Evolutionary conservation across 441 rosid species (phyloP), one percentile per base, ranked within the genome.

Genomic region (Sinapis alba): DNA sequence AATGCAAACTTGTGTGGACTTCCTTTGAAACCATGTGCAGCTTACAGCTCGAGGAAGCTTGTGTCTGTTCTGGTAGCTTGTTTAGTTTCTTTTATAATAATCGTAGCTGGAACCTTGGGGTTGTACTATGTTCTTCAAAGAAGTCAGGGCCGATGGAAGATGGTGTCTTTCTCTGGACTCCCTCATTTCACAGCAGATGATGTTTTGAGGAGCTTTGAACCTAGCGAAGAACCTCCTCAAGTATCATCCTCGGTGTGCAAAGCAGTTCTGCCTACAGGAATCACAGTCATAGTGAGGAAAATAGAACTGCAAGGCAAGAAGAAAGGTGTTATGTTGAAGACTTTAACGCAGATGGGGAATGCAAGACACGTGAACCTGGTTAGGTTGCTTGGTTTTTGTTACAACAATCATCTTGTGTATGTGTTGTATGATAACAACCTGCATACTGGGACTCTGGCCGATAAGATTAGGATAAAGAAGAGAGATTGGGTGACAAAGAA

Each of bases 321-420:
- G 68, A 84, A 77, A 72, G 78, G 72, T 65, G 77, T 60, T 26
- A 36, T 84, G 62, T 73, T 79, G 23, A 90, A 90, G 60, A 81
- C 85, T 43, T 53, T 89, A 21, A 85, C 62, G 13, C 82, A 67
- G 68, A 76, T 91, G 78, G 99, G 99, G 51, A 87, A 84, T 69
- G 88, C 89, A 26, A 87, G 99, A 84, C 96, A 95, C 73, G 86
- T 70, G 84, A 93, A 91, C 67, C 79, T 95, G 81, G 77, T 83
- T 13, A 87, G 99, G 78, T 74, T 95, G 78, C 88, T 95, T 8
- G 99, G 99, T 47, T 87, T 86, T 78, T 93, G 98, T 83, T 81
- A 93, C 86, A 93, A 95, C 84, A 88, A 84, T 67, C 82, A 82
- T 51, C 60, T 83, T 75, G 91, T 87, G 64, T 88, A 93, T 76